Evolutionary conservation across 805 yeast species (phyloP), one percentile per base, ranked within the genome.

Genomic region (Naumovozyma baii): DNA sequence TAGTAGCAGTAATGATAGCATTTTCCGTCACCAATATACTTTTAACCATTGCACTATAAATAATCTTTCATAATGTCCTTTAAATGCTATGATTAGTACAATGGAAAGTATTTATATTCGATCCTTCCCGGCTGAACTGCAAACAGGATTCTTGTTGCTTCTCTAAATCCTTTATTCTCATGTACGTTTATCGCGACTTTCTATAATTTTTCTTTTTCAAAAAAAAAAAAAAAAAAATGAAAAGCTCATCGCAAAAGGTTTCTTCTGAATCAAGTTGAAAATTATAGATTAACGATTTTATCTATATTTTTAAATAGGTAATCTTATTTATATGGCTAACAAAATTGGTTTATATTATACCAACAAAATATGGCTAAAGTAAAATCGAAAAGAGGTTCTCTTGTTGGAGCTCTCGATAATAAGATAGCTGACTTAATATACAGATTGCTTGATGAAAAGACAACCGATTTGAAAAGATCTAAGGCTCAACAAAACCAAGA

Each of bases 361-460:
- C 5, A 12, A 5, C 9, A 29, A 13, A 29, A 13, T 8, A 66
- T 66, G 69, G 69, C 54, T 4, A 65, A 54, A 47, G 39, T 49
- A n/a, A 59, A 53, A 35, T 31, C 51, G 2, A 55, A 55, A 37
- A 49, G 49, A 28, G 49, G 45, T 15, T 40, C 60, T 3, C 40
- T 57, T n/a, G 37, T 52, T 0, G 55, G 52, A 12, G 50, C 67
- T 12, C 50, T 80, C 38, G 85, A 80, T 47, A 72, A 69, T 41
- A 78, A 76, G 47, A 66, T 83, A 2, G 68, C 72, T 39, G 73
- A 69, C 38, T 63, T 76, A 16, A 70, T 82, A 1, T 73, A 74
- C 50, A 64, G 68, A 10, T 60, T 81, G 29, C 62, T 82, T 18
- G 84, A 78, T 29, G 82, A 77, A 46, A 73, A 72, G 50, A 72